Base-by-base conservation (phyloP, 805 yeast genomes). In the Hanseniaspora hatyaiensis region DNA sequence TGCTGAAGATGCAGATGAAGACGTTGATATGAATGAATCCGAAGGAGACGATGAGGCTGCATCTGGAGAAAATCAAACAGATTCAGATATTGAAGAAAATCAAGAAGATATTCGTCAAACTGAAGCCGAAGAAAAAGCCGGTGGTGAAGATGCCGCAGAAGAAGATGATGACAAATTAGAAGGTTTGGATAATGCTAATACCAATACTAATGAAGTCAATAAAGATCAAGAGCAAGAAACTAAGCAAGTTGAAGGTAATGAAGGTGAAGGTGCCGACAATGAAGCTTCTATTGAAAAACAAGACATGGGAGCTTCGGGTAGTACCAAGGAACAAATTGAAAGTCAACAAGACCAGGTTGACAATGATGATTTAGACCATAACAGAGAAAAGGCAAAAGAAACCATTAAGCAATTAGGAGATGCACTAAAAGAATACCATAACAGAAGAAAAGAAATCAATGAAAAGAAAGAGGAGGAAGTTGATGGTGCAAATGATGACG, bases 391-490 rank as follows among this genome's bases (percentile, higher is more conserved):
- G 55, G 86, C 84, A 34, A 72, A 74, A 50, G 87, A 86, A 56
- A 77, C 94, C 0, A 68, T 89, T 64, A 83, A 83, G 60, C 87
- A 87, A 59, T 71, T 92, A 12, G 97, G 98, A 45, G 96, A 88
- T 63, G 76, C 95, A 1, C 61, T 88, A 65, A 84, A 89, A 56
- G 95, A 88, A 59, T 89, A 82, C 65, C 94, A 89, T 60, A 82
- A 85, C 59, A 81, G 95, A 56, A 78, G 82, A 53, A 86, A 84
- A 61, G 96, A 87, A 55, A 89, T 92, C 52, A 71, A 79, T 54
- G 88, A 84, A 53, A 76, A 83, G 8, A 45, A 18, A 28, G 75
- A 73, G 44, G 77, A 76, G 34, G 37, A 42, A 19, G 40, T 20
- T 11, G 30, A 34, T 13, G 36, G 39, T 20, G 67, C 67, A 24